Percentiles rank a stretch among this genome's conserved stretches.
Evolutionary conservation across 108 stramenopile species (phyloP).

Genomic region (Cyclotella sp.): DNA sequence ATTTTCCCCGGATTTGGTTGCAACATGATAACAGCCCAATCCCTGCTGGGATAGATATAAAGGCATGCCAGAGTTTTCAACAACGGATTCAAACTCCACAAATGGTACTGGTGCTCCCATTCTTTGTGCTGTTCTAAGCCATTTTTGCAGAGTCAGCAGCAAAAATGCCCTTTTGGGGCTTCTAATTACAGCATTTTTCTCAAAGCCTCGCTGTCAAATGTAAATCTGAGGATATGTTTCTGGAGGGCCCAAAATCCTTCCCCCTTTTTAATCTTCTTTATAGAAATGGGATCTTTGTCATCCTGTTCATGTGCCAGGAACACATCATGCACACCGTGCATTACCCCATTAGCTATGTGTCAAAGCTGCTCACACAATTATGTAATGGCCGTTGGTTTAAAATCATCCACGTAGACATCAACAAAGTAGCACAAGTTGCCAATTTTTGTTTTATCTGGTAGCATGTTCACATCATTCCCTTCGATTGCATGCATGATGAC

Average conservation of each 20-base stretch:
- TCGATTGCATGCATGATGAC: background rate
- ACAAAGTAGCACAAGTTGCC: constrained; percentile 4
- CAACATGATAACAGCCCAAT: background rate
- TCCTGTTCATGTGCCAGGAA: background rate
- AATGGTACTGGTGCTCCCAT: background rate
- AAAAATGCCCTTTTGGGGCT: too few relatives aligned
- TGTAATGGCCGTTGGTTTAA: constrained; percentile 6
- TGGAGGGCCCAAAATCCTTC: too few relatives aligned
- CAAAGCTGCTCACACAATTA: background rate
- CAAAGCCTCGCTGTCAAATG: constrained; percentile 1
- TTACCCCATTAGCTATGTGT: background rate
- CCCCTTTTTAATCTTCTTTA: constrained; percentile 11
- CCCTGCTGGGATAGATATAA: constrained; percentile 3
- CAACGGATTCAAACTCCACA: constrained; percentile 11
- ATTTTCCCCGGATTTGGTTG: background rate
- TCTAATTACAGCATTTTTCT: too few relatives aligned
- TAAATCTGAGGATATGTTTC: constrained; percentile 1
- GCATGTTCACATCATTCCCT: background rate
- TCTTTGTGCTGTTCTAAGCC: background rate
- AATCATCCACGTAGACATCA: constrained; percentile 37
- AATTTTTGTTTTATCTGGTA: background rate
- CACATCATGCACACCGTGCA: constrained; percentile 27
- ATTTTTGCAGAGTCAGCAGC: background rate
- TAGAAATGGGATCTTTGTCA: constrained; percentile 32
- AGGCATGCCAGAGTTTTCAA: constrained; percentile 8